phyloP scores from a whole-genome alignment of 352 stramenopile genomes.

The Phytophthora palmivora region DNA sequence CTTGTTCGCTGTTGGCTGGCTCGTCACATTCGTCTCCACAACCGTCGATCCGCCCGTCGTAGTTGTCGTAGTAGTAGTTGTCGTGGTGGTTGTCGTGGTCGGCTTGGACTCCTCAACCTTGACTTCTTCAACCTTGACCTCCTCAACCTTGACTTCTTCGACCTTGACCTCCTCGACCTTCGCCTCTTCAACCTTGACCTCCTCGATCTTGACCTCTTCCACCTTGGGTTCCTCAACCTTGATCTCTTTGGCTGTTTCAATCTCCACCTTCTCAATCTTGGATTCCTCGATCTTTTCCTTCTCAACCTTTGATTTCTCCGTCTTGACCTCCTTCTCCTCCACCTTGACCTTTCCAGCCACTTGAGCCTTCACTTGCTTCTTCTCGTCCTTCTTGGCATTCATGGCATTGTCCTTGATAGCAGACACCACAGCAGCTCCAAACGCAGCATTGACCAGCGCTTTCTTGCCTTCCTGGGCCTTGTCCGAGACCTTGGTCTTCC shows the following conservation, averaged over 20 bases:
- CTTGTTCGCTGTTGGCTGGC: constrained; percentile 35
- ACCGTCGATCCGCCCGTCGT: constrained; percentile 26
- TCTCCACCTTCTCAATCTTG: not conserved
- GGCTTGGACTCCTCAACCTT: constrained; percentile 21
- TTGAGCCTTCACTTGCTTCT: not conserved
- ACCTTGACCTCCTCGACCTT: constrained; percentile 19
- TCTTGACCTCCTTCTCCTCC: constrained; percentile 9
- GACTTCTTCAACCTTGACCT: constrained; percentile 5
- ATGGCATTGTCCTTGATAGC: constrained; percentile 41
- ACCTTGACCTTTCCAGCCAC: constrained; percentile 8
- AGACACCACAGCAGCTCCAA: constrained; percentile 34
- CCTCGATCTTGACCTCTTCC: constrained; percentile 11
- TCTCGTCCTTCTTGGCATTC: constrained; percentile 23
- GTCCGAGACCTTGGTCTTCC: constrained; percentile 19
- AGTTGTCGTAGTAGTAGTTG: constrained; percentile 26
- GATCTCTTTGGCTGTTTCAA: not conserved
- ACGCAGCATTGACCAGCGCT: constrained; percentile 36
- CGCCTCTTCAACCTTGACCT: constrained; percentile 7
- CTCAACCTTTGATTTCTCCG: constrained; percentile 10
- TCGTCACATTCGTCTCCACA: constrained; percentile 42
- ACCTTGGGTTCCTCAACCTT: constrained; percentile 23
- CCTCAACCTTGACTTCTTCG: constrained; percentile 11
- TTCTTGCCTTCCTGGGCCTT: constrained; percentile 41
- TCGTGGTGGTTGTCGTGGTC: constrained; percentile 10
- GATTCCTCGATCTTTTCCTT: not conserved